Percentiles rank a stretch among this genome's conserved stretches.
phyloP scores from a whole-genome alignment of 352 stramenopile species.

The Globisporangium viniferum region DNA sequence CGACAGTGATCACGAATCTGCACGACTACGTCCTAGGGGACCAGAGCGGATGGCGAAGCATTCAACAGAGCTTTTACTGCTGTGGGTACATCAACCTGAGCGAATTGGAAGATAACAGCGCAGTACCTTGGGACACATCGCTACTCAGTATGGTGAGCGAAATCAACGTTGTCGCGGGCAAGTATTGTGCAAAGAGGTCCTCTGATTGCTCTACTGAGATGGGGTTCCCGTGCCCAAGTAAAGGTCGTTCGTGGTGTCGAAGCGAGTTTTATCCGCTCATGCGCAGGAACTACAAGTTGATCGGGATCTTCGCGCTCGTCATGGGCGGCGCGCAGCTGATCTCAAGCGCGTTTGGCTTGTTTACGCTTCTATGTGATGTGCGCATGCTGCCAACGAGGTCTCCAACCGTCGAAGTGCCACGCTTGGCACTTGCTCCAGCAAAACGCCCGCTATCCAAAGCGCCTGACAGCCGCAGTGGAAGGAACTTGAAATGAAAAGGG shows the following conservation, averaged over 20 bases:
- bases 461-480: background rate
- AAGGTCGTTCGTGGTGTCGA: conserved; percentile 44
- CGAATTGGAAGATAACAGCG: conserved; percentile 18
- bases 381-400: conserved; percentile 37
- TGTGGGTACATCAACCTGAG: conserved; percentile 45
- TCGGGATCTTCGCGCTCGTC: conserved; percentile 40
- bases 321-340: conserved; percentile 45
- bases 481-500: background rate
- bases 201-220: conserved; percentile 18
- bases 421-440: conserved; percentile 25
- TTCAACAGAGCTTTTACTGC: conserved; percentile 52
- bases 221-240: conserved; percentile 33
- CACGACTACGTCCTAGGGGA: conserved; percentile 27
- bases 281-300: conserved; percentile 40
- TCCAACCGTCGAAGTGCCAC: conserved; percentile 33
- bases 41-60: conserved; percentile 29
- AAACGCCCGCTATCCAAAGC: background rate
- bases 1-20: conserved; percentile 37
- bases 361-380: conserved; percentile 62
- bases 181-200: conserved; percentile 33
- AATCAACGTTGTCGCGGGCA: conserved; percentile 36
- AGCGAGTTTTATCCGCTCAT: conserved; percentile 41
- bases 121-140: conserved; percentile 28
- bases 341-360: conserved; percentile 42
- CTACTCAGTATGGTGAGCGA: conserved; percentile 31